Evolutionary conservation across 257 asterid genomes (phyloP).

Genomic region (Paraleonurus japonicus): DNA sequence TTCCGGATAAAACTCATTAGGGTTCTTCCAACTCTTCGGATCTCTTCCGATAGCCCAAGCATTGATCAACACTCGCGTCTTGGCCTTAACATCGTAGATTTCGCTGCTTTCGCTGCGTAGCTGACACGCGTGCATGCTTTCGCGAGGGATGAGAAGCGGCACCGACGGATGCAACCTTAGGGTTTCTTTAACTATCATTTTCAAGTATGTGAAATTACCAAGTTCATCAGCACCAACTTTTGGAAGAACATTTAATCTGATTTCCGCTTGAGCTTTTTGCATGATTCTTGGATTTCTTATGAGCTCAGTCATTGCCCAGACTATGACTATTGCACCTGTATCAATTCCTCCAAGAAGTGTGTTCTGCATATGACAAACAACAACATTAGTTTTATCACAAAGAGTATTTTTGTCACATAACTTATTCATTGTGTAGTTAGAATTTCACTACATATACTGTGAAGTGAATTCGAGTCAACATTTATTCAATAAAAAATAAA

Average conservation of each 20-base stretch:
- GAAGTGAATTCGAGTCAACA: too few relatives aligned
- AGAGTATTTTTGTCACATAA: background rate
- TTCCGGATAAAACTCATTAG: slow-evolving; percentile 23
- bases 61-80: too few relatives aligned
- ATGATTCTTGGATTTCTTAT: slow-evolving; percentile 20
- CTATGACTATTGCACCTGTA: slow-evolving; percentile 22
- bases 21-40: slow-evolving; percentile 24
- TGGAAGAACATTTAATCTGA: slow-evolving; percentile 2
- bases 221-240: too few relatives aligned
- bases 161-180: slow-evolving; percentile 37
- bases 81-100: slow-evolving; percentile 8
- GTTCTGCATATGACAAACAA: slow-evolving; percentile 1
- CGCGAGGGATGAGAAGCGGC: slow-evolving; percentile 17
- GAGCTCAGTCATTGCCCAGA: slow-evolving; percentile 34
- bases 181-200: too few relatives aligned
- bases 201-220: too few relatives aligned
- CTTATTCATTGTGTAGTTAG: too few relatives aligned
- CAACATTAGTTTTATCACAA: background rate
- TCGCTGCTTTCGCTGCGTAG: background rate
- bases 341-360: slow-evolving; percentile 27
- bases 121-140: slow-evolving; percentile 4
- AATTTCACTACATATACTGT: too few relatives aligned
- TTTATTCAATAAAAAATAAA: too few relatives aligned
- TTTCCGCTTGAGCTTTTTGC: slow-evolving; percentile 31
- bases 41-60: too few relatives aligned